Percentiles rank a stretch among this genome's conserved stretches.
These are phyloP conservation scores for Acanthamoeba triangularis DNA, from an alignment of 208 protist species.

Conservation along the genomic window DNA sequence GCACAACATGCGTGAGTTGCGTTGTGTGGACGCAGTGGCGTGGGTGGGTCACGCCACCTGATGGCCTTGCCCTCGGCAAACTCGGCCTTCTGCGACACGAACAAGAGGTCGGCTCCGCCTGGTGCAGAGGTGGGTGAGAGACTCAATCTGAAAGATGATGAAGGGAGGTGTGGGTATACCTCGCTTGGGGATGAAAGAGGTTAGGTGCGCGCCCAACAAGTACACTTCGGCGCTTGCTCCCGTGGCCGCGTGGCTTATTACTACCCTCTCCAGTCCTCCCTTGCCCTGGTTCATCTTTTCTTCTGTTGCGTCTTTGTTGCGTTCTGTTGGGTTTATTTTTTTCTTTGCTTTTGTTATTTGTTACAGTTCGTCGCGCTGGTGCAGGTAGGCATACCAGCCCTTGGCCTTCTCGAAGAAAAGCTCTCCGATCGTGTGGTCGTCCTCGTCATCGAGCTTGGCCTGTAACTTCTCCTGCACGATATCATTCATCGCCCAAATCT, in stretches of 20 bases:
- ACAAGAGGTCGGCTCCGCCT: slow-evolving; percentile 39
- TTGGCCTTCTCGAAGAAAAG: slow-evolving; percentile 23
- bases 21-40: neutral
- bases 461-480: slow-evolving; percentile 12
- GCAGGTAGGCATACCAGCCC: neutral
- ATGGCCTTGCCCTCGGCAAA: slow-evolving; percentile 70
- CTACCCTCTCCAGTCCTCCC: slow-evolving; percentile 65
- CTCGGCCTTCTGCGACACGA: slow-evolving; percentile 43
- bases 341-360: neutral
- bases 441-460: slow-evolving; percentile 17
- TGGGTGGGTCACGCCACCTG: neutral
- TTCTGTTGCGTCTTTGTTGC: neutral
- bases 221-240: slow-evolving; percentile 65
- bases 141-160: neutral
- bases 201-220: slow-evolving; percentile 62
- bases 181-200: slow-evolving; percentile 67
- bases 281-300: neutral
- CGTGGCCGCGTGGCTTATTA: neutral
- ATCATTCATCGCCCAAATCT: slow-evolving; percentile 23
- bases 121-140: neutral
- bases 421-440: slow-evolving; percentile 22
- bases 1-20: neutral
- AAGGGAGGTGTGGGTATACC: neutral
- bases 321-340: neutral
- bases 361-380: slow-evolving; percentile 1